Evolutionary conservation across 805 yeast genomes (phyloP).

Genomic region (Saturnispora kantuleensis): DNA sequence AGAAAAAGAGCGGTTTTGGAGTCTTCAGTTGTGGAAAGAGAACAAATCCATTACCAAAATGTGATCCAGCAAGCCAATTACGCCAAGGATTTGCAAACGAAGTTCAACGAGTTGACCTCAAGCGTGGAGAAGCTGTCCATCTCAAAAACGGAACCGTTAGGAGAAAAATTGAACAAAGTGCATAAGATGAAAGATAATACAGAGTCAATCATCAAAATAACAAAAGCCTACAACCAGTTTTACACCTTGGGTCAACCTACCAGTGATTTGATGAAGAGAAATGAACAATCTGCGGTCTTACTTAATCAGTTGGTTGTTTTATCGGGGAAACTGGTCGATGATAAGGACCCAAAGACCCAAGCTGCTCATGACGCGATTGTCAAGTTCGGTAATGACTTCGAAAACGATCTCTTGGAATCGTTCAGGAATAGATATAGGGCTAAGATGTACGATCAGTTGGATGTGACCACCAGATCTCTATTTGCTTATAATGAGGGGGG

Average conservation of each 20-base stretch:
- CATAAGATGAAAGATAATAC: conserved; percentile 69
- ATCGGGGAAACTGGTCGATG: conserved; percentile 53
- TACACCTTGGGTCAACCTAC: conserved; percentile 43
- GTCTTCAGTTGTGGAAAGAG: conserved; percentile 48
- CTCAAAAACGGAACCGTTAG: conserved; percentile 55
- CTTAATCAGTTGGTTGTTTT: conserved; percentile 56
- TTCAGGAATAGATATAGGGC: conserved; percentile 69
- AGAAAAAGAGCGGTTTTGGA: conserved; percentile 42
- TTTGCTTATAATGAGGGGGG: conserved; percentile 78
- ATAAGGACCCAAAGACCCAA: conserved; percentile 31
- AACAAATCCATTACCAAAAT: conserved; percentile 57
- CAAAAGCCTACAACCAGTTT: conserved; percentile 70
- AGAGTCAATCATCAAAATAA: conserved; percentile 57
- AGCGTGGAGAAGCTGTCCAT: conserved; percentile 45
- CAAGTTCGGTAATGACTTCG: conserved; percentile 69
- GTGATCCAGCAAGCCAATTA: conserved; percentile 43
- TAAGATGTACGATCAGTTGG: conserved; percentile 61
- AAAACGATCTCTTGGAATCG: conserved; percentile 52
- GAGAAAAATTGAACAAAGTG: conserved; percentile 55
- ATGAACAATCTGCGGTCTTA: conserved; percentile 46
- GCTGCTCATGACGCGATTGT: conserved; percentile 40
- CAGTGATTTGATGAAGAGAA: conserved; percentile 39
- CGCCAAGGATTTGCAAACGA: conserved; percentile 33
- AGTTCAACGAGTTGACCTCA: conserved; percentile 41
- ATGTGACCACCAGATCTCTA: conserved; percentile 63